A percentile compares a stretch with the other conserved stretches of the same genome.
Conservation (phyloP, 306 rosid species). For the Cicer arietinum region DNA sequence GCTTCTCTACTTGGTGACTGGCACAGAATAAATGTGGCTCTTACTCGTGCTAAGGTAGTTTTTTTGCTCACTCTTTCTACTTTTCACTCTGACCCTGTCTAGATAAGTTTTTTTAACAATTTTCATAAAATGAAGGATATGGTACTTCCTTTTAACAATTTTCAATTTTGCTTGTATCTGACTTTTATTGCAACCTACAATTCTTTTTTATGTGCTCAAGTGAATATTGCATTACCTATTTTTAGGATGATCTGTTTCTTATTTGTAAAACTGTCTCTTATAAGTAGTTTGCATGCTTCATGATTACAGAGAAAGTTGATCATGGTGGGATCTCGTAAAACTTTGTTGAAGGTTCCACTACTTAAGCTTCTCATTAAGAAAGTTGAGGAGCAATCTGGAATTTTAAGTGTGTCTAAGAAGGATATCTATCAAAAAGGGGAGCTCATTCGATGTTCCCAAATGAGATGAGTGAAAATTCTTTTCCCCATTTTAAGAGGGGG, state of each 20-base stretch:
- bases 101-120: not conserved
- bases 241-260: not conserved
- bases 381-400: slow-evolving; percentile 86
- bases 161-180: not conserved
- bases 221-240: not conserved
- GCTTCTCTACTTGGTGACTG: slow-evolving; percentile 93
- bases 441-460: slow-evolving; percentile 65
- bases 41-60: slow-evolving; percentile 90
- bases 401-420: slow-evolving; percentile 59
- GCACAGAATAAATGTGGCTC: slow-evolving; percentile 95
- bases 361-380: slow-evolving; percentile 83
- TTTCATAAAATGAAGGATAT: not conserved
- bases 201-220: not conserved
- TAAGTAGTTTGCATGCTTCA: not conserved
- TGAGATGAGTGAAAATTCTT: slow-evolving; percentile 42
- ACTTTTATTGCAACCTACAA: not conserved
- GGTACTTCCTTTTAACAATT: slow-evolving; percentile 6
- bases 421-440: slow-evolving; percentile 56
- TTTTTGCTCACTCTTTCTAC: not conserved
- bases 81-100: not conserved
- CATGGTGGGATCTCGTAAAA: slow-evolving; percentile 87
- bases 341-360: slow-evolving; percentile 75
- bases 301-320: slow-evolving; percentile 78
- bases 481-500: slow-evolving; percentile 3
- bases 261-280: not conserved